Percentiles rank a stretch among this genome's conserved stretches.
phyloP scores from a whole-genome alignment of 176 grass and related monocot genomes.

The Typha latifolia region DNA sequence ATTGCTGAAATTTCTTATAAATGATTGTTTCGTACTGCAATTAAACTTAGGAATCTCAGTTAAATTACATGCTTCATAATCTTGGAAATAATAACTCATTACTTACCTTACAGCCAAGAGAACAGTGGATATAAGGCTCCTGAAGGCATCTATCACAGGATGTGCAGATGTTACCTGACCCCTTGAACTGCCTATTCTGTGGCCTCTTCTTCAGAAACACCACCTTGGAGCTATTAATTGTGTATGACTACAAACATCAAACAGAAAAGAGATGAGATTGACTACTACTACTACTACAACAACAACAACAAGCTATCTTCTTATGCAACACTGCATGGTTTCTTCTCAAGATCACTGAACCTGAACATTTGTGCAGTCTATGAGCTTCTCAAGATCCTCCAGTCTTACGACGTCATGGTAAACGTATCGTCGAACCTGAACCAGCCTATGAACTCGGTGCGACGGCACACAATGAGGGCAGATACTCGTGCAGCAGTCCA shows the following conservation, averaged over 20 bases:
- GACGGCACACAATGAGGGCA: slow-evolving; percentile 78
- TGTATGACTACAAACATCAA: slow-evolving; percentile 69
- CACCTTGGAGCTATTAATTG: slow-evolving; percentile 96
- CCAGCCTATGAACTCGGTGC: slow-evolving; percentile 71
- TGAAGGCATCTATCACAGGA: slow-evolving; percentile 93
- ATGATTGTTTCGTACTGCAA: too few relatives aligned
- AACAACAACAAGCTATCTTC: not conserved
- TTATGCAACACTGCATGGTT: not conserved
- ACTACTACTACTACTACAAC: too few relatives aligned
- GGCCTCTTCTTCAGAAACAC: slow-evolving; percentile 98
- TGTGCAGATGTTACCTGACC: slow-evolving; percentile 88
- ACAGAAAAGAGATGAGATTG: slow-evolving; percentile 7
- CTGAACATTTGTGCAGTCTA: slow-evolving; percentile 90
- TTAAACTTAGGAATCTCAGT: not conserved
- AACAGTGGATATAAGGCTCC: slow-evolving; percentile 92
- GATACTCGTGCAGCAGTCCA: slow-evolving; percentile 95
- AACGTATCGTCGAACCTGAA: slow-evolving; percentile 86
- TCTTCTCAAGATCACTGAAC: slow-evolving; percentile 30
- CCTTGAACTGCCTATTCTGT: slow-evolving; percentile 95
- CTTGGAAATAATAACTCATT: not conserved
- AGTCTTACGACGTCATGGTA: slow-evolving; percentile 84
- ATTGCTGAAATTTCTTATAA: too few relatives aligned
- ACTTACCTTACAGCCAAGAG: slow-evolving; percentile 89
- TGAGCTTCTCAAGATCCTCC: slow-evolving; percentile 91
- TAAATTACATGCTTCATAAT: too few relatives aligned